Evolutionary conservation across 306 rosid genomes (phyloP), one percentile per base, ranked within the genome.

Genomic region (Dicorynia guianensis): DNA sequence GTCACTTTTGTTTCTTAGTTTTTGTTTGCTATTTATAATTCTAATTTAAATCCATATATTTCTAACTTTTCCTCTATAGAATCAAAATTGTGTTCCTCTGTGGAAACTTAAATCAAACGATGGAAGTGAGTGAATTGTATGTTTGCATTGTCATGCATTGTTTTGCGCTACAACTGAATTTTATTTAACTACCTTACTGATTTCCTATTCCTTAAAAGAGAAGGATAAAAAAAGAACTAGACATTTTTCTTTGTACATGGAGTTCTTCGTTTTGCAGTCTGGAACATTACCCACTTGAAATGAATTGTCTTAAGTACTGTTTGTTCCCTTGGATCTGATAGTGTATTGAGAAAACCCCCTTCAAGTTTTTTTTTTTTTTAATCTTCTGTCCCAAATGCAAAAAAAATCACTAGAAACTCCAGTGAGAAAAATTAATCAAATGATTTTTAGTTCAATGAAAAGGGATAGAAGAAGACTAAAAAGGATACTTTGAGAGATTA

Each of bases 361-460:
- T 64, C 53, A 71, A 58, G 49, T 44, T 35, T 59, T 73, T 38
- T 34, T 56, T 65, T 69, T 76, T 76, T 50, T 78, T 74, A 25
- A 25, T 25, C 30, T 72, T 39, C 42, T 55, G 56, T 68, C 72
- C 35, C 55, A 25, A 54, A 40, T 44, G 4, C 72, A 55, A 53
- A 62, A 15, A n/a, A n/a, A n/a, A n/a, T n/a, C n/a, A n/a, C n/a
- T n/a, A n/a, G n/a, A n/a, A n/a, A n/a, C n/a, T n/a, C n/a, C n/a
- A n/a, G n/a, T n/a, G n/a, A n/a, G n/a, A n/a, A n/a, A n/a, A n/a
- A n/a, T n/a, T n/a, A n/a, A n/a, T n/a, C n/a, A n/a, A n/a, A n/a
- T n/a, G n/a, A n/a, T n/a, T n/a, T n/a, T n/a, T n/a, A n/a, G n/a
- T n/a, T n/a, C n/a, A n/a, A n/a, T n/a, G n/a, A n/a, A n/a, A n/a